Percentiles rank a stretch among this genome's conserved stretches.
These are phyloP conservation scores for Plasmodium vivax DNA, from an alignment of 169 alveolate genomes.

Conservation along the genomic window DNA sequence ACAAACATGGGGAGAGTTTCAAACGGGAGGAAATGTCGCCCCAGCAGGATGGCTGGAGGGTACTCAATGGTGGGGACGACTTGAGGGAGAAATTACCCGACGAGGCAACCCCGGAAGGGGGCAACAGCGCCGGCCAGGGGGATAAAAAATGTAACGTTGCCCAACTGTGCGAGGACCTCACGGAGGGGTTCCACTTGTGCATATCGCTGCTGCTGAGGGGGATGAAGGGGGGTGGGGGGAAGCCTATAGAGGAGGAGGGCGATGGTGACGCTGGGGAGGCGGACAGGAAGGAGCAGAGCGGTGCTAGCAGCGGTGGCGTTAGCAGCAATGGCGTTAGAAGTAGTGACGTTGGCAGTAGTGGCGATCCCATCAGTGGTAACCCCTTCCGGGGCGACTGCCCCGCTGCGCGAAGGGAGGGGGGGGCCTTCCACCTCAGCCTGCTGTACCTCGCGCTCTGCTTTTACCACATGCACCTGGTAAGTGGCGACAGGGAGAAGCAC, in stretches of 20 bases:
- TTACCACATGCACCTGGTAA: slow-evolving; percentile 58
- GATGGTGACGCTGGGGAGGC: neutral
- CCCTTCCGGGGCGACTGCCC: neutral
- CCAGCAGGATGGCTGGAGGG: neutral
- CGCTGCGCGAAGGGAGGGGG: neutral
- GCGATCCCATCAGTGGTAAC: neutral
- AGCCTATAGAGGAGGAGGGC: neutral
- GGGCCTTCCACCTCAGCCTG: slow-evolving; percentile 1
- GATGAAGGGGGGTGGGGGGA: neutral
- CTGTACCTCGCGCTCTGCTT: slow-evolving; percentile 52
- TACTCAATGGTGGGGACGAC: neutral
- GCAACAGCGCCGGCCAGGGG: neutral
- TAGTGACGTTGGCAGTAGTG: neutral
- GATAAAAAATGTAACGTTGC: neutral
- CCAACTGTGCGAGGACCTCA: neutral
- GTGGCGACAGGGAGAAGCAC: neutral
- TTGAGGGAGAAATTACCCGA: neutral
- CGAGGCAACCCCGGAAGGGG: neutral
- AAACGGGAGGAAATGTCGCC: slow-evolving; percentile 7
- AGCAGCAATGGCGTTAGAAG: neutral
- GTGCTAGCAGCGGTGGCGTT: neutral
- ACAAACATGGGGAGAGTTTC: neutral
- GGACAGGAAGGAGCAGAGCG: neutral
- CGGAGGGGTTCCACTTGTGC: neutral
- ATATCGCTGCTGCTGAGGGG: neutral